Conservation (phyloP, 805 yeast genomes). For the Metschnikowia santaceciliae region DNA sequence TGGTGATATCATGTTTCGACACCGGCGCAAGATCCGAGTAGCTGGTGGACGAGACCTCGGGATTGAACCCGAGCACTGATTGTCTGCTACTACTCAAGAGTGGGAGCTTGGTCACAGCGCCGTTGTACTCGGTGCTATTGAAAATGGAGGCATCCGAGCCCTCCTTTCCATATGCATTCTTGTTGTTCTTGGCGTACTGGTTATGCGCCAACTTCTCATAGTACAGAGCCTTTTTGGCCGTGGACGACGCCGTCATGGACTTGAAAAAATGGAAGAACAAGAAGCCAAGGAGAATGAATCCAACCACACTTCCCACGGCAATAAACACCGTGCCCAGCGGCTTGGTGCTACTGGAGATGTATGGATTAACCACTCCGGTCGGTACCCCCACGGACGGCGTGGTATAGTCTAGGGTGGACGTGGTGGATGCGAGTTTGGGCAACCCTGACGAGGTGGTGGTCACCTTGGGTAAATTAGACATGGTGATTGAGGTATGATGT, state of each 20-base stretch:
- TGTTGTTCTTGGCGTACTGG: constrained; percentile 29
- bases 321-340: constrained; percentile 83
- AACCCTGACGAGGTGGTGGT: constrained; percentile 8
- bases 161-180: constrained; percentile 25
- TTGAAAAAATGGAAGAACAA: constrained; percentile 49
- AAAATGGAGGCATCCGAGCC: constrained; percentile 1
- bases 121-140: constrained; percentile 15
- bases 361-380: constrained; percentile 59
- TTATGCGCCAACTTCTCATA: constrained; percentile 31
- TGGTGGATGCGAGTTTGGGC: constrained; percentile 12
- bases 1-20: constrained; percentile 39
- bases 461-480: background rate
- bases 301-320: constrained; percentile 69
- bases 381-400: constrained; percentile 58
- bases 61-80: constrained; percentile 14
- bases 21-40: constrained; percentile 27
- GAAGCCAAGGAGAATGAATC: constrained; percentile 51
- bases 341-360: constrained; percentile 44
- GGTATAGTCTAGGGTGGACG: constrained; percentile 26
- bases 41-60: constrained; percentile 26
- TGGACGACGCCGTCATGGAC: constrained; percentile 46
- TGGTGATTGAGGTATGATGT: background rate
- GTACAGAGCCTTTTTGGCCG: constrained; percentile 45
- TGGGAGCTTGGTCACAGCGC: constrained; percentile 33
- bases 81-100: constrained; percentile 21